Evolutionary conservation across 2,329 filamentous ascomycete species (phyloP).

Genomic region (Epichloe gansuensis): DNA sequence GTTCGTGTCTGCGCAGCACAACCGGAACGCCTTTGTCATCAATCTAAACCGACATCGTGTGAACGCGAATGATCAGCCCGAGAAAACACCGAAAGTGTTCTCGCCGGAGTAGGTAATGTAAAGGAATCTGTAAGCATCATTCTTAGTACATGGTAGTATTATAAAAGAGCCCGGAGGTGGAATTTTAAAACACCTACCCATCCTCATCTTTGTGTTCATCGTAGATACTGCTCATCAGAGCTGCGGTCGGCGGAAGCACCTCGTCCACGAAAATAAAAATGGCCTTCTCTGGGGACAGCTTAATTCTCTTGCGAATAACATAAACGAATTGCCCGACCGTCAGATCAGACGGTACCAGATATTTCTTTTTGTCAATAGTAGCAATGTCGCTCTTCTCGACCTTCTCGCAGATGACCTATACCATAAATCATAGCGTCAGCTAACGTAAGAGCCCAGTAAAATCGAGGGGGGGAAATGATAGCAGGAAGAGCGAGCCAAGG

Average conservation of each 20-base stretch:
- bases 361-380: slow-evolving; percentile 99
- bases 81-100: slow-evolving; percentile 74
- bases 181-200: slow-evolving; percentile 32
- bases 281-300: slow-evolving; percentile 97
- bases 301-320: slow-evolving; percentile 99
- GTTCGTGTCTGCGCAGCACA: slow-evolving; percentile 16
- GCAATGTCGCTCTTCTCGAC: slow-evolving; percentile 99
- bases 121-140: slow-evolving; percentile 52
- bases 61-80: not conserved
- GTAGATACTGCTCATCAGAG: slow-evolving; percentile 98
- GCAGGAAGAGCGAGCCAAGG: not conserved
- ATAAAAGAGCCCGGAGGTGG: not conserved
- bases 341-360: slow-evolving; percentile 90
- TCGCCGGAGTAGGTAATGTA: slow-evolving; percentile 99
- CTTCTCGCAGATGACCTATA: slow-evolving; percentile 96
- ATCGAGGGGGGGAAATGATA: too few relatives aligned
- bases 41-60: not conserved
- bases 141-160: slow-evolving; percentile 6
- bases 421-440: not conserved
- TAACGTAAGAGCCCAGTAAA: not conserved
- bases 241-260: slow-evolving; percentile 88
- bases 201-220: slow-evolving; percentile 92
- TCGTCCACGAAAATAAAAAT: slow-evolving; percentile 99
- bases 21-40: slow-evolving; percentile 21
- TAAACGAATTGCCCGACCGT: slow-evolving; percentile 99